A percentile compares a stretch with the other conserved stretches of the same genome.
Evolutionary conservation across 208 protist genomes (phyloP).

Genomic region (Leishmania gerbilli): DNA sequence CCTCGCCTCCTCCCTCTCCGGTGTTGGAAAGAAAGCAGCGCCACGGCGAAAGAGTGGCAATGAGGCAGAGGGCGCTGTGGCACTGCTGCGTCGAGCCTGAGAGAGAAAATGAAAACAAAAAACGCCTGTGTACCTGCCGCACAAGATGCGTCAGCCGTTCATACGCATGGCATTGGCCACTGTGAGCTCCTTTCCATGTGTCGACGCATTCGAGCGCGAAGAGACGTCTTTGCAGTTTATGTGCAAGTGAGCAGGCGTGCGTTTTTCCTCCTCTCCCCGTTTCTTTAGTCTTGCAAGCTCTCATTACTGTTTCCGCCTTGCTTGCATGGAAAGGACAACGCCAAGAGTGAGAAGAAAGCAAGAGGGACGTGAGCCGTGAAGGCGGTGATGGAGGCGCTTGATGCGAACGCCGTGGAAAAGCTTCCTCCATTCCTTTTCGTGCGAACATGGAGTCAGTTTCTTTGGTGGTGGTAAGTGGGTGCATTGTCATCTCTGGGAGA

Average conservation of each 20-base stretch:
- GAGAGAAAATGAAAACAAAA: neutral
- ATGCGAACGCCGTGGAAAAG: neutral
- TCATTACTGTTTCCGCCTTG: neutral
- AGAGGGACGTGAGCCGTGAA: neutral
- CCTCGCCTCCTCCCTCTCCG: neutral
- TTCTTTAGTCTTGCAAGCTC: neutral
- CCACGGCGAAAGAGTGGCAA: neutral
- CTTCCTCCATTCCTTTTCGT: neutral
- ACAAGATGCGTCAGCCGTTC: neutral
- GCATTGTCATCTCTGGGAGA: neutral
- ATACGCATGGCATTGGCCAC: neutral
- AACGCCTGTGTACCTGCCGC: neutral
- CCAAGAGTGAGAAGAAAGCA: neutral
- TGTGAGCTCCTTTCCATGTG: neutral
- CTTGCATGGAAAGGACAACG: neutral
- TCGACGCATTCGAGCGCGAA: neutral
- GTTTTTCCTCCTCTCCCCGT: neutral
- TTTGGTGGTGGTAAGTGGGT: neutral
- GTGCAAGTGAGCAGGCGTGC: neutral
- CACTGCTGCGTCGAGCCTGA: neutral
- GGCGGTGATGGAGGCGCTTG: neutral
- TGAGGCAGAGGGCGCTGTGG: neutral
- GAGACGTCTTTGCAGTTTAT: neutral
- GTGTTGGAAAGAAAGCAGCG: neutral
- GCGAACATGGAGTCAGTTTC: neutral